These are phyloP conservation scores for Heliamphora exappendiculata DNA, from an alignment of 148 eudicot species.

Conservation along the genomic window DNA sequence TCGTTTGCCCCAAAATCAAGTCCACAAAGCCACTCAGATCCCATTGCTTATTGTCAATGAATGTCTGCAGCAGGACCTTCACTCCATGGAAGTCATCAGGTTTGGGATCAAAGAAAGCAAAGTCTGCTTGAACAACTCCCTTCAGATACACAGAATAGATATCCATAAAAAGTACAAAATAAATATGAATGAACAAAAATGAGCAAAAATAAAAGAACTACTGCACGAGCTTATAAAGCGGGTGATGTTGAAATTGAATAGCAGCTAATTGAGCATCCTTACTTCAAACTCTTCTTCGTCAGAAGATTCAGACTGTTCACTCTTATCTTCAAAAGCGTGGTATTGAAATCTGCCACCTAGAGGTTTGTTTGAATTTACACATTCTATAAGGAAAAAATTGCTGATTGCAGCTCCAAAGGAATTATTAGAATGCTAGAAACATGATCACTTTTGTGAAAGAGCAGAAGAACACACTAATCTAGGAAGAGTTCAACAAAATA, in stretches of 20 bases:
- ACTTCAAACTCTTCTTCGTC: conserved; percentile 58
- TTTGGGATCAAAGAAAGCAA: conserved; percentile 96
- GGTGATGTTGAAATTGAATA: neutral
- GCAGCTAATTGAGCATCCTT: conserved; percentile 17
- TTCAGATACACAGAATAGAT: conserved; percentile 15
- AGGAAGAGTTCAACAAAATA: neutral
- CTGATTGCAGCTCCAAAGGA: neutral
- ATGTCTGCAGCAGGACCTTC: conserved; percentile 64
- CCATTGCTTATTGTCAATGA: conserved; percentile 69
- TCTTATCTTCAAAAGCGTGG: conserved; percentile 17
- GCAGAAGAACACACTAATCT: neutral
- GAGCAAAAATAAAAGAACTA: neutral
- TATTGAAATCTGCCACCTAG: conserved; percentile 22
- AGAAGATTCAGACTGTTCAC: conserved; percentile 40
- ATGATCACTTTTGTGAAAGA: neutral
- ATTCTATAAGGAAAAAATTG: neutral
- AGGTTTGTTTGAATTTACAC: neutral
- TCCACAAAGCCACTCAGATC: conserved; percentile 84
- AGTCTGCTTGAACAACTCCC: conserved; percentile 88
- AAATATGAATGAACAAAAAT: conserved; percentile 6
- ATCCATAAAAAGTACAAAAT: neutral
- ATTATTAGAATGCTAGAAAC: neutral
- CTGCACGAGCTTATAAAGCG: neutral
- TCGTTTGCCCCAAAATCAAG: conserved; percentile 74
- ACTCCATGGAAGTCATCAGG: conserved; percentile 86